Conservation (phyloP, 2,329 filamentous ascomycete genomes). For the Claviceps sp. region DNA sequence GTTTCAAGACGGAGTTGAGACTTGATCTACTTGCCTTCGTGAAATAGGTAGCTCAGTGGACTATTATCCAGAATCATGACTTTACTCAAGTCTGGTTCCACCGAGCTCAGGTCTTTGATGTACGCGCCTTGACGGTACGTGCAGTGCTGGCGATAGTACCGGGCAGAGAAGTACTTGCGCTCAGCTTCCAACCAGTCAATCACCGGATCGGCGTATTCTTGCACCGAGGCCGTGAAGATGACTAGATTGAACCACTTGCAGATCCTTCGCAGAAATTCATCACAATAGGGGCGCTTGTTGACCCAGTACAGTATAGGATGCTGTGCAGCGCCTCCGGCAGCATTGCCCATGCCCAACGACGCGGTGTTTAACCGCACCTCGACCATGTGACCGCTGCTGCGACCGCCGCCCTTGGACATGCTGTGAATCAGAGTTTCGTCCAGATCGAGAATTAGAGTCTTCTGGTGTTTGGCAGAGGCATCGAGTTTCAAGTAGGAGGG, state of each 20-base stretch:
- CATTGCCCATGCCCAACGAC: constrained; percentile 47
- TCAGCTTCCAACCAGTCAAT: constrained; percentile 98
- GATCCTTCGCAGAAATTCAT: constrained; percentile 84
- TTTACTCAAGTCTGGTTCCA: constrained; percentile 92
- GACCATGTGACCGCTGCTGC: constrained; percentile 95
- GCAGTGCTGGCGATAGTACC: constrained; percentile 96
- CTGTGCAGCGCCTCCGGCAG: constrained; percentile 56
- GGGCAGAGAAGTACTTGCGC: constrained; percentile 84
- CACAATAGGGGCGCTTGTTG: constrained; percentile 91
- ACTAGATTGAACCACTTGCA: constrained; percentile 98
- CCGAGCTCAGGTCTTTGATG: constrained; percentile 92
- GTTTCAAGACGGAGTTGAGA: too few relatives aligned
- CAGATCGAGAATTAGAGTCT: constrained; percentile 88
- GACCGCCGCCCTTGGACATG: constrained; percentile 77
- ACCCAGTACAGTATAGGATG: constrained; percentile 98
- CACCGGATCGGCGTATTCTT: constrained; percentile 96
- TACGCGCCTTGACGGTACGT: constrained; percentile 91
- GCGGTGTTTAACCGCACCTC: constrained; percentile 80
- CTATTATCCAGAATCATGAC: constrained; percentile 99
- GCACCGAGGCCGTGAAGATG: constrained; percentile 91
- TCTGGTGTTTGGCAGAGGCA: constrained; percentile 51
- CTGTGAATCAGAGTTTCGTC: constrained; percentile 98
- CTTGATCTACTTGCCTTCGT: constrained; percentile 58
- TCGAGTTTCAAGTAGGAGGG: constrained; percentile 67
- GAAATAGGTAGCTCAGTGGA: constrained; percentile 95